phyloP scores from a whole-genome alignment of 768 basidiomycete species.

The Boletus rufocinnamomeus region DNA sequence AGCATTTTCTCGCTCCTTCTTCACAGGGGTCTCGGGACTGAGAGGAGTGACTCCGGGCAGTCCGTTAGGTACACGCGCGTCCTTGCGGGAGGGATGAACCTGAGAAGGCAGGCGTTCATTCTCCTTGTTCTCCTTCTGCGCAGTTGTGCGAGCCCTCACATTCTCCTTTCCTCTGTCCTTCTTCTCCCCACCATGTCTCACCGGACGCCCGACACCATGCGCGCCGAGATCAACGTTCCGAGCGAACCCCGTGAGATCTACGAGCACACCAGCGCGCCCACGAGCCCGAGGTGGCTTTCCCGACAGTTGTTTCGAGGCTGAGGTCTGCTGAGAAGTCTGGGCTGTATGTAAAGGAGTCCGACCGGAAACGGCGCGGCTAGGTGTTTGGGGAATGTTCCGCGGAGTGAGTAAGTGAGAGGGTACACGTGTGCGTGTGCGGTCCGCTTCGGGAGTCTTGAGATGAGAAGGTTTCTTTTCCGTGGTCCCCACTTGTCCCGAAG shows the following conservation, averaged over 20 bases:
- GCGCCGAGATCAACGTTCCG: slow-evolving; percentile 35
- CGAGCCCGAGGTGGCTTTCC: slow-evolving; percentile 32
- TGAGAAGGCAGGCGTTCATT: slow-evolving; percentile 17
- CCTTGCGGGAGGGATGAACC: slow-evolving; percentile 12
- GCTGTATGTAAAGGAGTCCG: slow-evolving; percentile 21
- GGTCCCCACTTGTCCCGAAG: neutral
- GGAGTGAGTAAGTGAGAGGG: neutral
- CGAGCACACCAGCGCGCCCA: slow-evolving; percentile 36
- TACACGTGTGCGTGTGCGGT: slow-evolving; percentile 17
- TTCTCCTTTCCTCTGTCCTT: slow-evolving; percentile 32
- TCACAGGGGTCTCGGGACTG: slow-evolving; percentile 20
- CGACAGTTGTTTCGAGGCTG: slow-evolving; percentile 24
- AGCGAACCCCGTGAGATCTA: slow-evolving; percentile 42
- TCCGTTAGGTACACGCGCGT: slow-evolving; percentile 1
- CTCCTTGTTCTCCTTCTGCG: slow-evolving; percentile 34
- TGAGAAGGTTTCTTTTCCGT: slow-evolving; percentile 13
- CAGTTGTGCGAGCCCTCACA: slow-evolving; percentile 7
- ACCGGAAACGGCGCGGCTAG: slow-evolving; percentile 26
- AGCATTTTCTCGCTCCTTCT: slow-evolving; percentile 18
- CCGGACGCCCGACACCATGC: slow-evolving; percentile 29
- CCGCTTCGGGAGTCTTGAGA: neutral
- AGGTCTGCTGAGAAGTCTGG: slow-evolving; percentile 9
- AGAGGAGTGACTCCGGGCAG: slow-evolving; percentile 6
- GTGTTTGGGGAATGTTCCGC: slow-evolving; percentile 5
- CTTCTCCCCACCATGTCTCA: slow-evolving; percentile 28